phyloP scores from a whole-genome alignment of 2,329 filamentous ascomycete species.

The Dryadomyces quercus-mongolicae region DNA sequence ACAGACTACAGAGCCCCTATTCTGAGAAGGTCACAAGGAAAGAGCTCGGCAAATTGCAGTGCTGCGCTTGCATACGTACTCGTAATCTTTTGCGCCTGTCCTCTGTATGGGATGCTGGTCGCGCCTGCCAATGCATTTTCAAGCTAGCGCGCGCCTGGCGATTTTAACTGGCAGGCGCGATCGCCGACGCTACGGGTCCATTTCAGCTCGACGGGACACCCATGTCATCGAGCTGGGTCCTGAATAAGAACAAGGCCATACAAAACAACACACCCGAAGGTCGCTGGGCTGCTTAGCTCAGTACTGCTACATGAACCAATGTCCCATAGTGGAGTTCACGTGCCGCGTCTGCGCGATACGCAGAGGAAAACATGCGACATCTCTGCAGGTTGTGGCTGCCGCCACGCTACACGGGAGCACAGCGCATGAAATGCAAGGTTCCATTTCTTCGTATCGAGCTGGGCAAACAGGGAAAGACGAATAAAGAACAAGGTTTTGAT shows the following conservation, averaged over 20 bases:
- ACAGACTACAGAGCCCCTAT: too few relatives aligned
- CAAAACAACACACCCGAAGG: too few relatives aligned
- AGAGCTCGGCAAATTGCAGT: too few relatives aligned
- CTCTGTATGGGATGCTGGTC: neutral
- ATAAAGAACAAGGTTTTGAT: neutral
- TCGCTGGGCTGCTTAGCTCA: too few relatives aligned
- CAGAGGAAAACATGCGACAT: too few relatives aligned
- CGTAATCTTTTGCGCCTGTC: too few relatives aligned
- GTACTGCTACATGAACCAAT: neutral
- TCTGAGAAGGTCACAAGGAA: too few relatives aligned
- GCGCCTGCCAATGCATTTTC: too few relatives aligned
- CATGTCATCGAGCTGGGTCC: neutral
- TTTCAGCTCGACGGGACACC: neutral
- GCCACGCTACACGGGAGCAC: neutral
- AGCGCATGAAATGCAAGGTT: neutral
- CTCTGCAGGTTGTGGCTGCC: neutral
- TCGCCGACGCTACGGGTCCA: neutral
- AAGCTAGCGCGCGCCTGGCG: neutral
- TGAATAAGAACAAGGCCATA: neutral
- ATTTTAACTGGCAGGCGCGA: slow-evolving; percentile 5
- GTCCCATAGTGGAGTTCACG: neutral
- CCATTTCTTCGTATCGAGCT: neutral
- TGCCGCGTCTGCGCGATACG: neutral
- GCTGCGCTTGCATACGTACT: too few relatives aligned
- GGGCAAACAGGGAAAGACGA: neutral